Percentiles rank a stretch among this genome's conserved stretches.
phyloP scores from a whole-genome alignment of 1,284 basidiomycete genomes.

The Ustilago esculenta region DNA sequence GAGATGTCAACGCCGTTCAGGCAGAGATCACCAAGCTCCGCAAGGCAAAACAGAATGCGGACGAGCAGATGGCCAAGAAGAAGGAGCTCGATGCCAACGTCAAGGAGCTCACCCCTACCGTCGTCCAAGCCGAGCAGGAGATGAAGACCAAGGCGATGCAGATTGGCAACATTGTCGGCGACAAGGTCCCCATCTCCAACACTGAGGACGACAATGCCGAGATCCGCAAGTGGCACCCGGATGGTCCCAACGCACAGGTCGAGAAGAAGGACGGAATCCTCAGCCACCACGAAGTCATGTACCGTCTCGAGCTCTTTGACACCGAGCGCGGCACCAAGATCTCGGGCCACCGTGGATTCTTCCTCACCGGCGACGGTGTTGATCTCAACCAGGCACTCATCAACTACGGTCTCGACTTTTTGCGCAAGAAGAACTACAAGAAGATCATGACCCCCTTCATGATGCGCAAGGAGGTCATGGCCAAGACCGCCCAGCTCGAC shows the following conservation, averaged over 20 bases:
- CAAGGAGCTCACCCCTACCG: conserved; percentile 74
- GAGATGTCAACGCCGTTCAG: conserved; percentile 87
- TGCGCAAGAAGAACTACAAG: conserved; percentile 83
- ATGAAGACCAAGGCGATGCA: conserved; percentile 83
- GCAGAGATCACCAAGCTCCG: conserved; percentile 94
- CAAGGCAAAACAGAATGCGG: conserved; percentile 90
- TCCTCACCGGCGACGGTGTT: conserved; percentile 91
- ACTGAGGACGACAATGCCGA: conserved; percentile 95
- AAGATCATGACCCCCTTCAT: conserved; percentile 98
- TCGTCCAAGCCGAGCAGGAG: conserved; percentile 75
- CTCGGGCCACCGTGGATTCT: conserved; percentile 94
- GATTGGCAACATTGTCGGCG: conserved; percentile 93
- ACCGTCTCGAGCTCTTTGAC: conserved; percentile 92
- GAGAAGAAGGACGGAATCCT: conserved; percentile 77
- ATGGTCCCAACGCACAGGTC: conserved; percentile 74
- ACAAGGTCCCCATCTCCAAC: conserved; percentile 82
- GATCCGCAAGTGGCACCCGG: conserved; percentile 85
- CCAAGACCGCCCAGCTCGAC: conserved; percentile 94
- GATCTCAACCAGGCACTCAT: conserved; percentile 97
- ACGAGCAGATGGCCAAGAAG: conserved; percentile 84
- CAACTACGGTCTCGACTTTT: conserved; percentile 92
- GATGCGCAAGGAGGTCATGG: conserved; percentile 98
- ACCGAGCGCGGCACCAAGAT: conserved; percentile 90
- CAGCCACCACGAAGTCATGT: conserved; percentile 94
- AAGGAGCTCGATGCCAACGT: conserved; percentile 80